A percentile compares a stretch with the other conserved stretches of the same genome.
Evolutionary conservation across 768 basidiomycete species (phyloP).

Genomic region (Agrocybe chaxingu): DNA sequence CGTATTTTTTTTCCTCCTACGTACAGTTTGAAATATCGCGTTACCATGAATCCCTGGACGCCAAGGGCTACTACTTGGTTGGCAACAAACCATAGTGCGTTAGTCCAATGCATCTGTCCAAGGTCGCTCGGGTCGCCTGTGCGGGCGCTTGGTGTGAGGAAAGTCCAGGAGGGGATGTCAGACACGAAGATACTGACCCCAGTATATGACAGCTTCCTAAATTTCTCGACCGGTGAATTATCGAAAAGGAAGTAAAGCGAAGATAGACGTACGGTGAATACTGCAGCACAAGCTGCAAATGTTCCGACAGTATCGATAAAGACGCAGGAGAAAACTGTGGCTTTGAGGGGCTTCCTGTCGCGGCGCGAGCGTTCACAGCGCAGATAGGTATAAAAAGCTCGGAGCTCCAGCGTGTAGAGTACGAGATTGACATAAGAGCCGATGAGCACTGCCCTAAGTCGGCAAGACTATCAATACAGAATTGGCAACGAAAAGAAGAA

Average conservation of each 20-base stretch:
- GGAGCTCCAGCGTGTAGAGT: constrained; percentile 1
- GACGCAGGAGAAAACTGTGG: not conserved
- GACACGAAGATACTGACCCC: not conserved
- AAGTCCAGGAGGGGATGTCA: no score
- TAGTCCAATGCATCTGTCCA: not conserved
- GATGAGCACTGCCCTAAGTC: not conserved
- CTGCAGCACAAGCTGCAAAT: not conserved
- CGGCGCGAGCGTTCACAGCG: not conserved
- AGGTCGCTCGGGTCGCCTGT: not conserved
- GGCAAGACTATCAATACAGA: not conserved
- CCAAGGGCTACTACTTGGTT: not conserved
- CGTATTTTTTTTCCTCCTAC: not conserved
- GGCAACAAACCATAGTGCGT: not conserved
- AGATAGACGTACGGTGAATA: not conserved
- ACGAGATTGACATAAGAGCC: not conserved
- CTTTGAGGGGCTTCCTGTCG: not conserved
- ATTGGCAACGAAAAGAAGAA: no score
- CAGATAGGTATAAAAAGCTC: no score
- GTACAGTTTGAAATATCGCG: constrained; percentile 2
- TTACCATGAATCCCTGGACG: constrained; percentile 2
- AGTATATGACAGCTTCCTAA: not conserved
- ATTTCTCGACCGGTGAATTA: no score
- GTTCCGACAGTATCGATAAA: not conserved
- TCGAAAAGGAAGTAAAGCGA: not conserved
- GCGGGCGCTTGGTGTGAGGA: not conserved